These are phyloP conservation scores for Microthlaspi erraticum DNA, from an alignment of 345 rosid genomes.

Conservation along the genomic window DNA sequence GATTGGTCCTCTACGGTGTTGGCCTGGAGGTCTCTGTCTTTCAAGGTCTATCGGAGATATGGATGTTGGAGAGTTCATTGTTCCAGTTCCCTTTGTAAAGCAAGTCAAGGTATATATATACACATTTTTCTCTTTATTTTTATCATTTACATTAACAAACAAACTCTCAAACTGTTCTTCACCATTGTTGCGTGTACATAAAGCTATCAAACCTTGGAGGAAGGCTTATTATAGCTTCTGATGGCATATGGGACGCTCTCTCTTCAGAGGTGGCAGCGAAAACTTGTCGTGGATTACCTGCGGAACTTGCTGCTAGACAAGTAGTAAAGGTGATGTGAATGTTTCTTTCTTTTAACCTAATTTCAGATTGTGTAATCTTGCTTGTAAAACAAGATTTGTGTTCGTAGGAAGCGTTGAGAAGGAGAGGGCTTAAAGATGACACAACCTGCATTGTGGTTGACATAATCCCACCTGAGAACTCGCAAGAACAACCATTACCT, in stretches of 20 bases:
- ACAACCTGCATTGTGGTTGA: conserved; percentile 92
- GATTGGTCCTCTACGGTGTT: conserved; percentile 92
- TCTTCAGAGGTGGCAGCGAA: conserved; percentile 77
- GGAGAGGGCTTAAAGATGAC: conserved; percentile 87
- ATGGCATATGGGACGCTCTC: conserved; percentile 93
- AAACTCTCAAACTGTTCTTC: conserved; percentile 18
- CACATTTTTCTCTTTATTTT: not conserved
- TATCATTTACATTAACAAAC: not conserved
- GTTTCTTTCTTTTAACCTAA: not conserved
- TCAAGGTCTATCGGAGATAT: conserved; percentile 93
- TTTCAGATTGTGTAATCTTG: not conserved
- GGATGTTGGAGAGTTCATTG: conserved; percentile 95
- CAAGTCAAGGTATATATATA: conserved; percentile 76
- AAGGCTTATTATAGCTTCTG: conserved; percentile 90
- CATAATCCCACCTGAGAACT: conserved; percentile 76
- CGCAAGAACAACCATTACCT: conserved; percentile 44
- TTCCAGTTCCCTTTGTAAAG: conserved; percentile 86
- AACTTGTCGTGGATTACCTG: conserved; percentile 77
- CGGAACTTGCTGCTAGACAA: conserved; percentile 90
- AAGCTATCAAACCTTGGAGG: conserved; percentile 87
- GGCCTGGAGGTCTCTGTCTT: conserved; percentile 96
- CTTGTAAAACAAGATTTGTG: not conserved
- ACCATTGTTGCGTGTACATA: conserved; percentile 2
- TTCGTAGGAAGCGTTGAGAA: conserved; percentile 81
- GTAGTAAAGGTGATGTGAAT: conserved; percentile 78